Evolutionary conservation across 192 early-diverging fungal genomes (phyloP), one percentile per base, ranked within the genome.

Genomic region (Allomyces javanicus): DNA sequence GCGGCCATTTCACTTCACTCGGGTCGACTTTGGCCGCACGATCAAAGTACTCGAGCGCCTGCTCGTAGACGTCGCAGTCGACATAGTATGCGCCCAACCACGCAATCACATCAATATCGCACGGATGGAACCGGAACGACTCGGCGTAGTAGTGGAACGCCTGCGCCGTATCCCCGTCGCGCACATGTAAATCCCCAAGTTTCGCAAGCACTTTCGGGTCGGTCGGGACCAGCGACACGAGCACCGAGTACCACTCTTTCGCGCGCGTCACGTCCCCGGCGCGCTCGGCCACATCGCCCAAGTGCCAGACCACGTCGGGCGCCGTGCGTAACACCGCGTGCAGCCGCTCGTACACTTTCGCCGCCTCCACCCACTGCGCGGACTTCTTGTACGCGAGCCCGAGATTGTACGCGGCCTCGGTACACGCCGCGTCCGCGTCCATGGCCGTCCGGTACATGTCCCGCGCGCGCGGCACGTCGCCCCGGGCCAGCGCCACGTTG

Each of bases 11-110:
- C n/a, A 80, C 72, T 63, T 80, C 73, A 50, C 25, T 62, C 1
- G 82, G 82, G 58, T 82, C 76, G 55, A 82, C 78, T 17, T 75
- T 44, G 2, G 68, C 70, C 3, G 77, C 80, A 2, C 78, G 67
- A 63, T 82, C 78, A 67, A 83, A 83, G 67, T 78, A 82, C 69
- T 79, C 76, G 25, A 82, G 68, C 17, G 82, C 82, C 66, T 80
- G 78, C 64, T 83, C 82, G 65, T 82, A 83, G 7, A 79, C 77
- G 69, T 82, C 77, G 67, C 80, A 82, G 55, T 83, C 80, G 40
- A 83, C 82, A 55, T 83, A 82, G 67, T 82, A 80, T 10, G 82
- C 79, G 9, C 80, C 82, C 5, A 83, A 74, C 82, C 82, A 83
- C 1, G 80, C 72, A 55, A 82, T 75, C 11, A 80, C 80, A 61